Evolutionary conservation across 108 stramenopile genomes (phyloP).

Genomic region (Asterionellopsis glacialis): DNA sequence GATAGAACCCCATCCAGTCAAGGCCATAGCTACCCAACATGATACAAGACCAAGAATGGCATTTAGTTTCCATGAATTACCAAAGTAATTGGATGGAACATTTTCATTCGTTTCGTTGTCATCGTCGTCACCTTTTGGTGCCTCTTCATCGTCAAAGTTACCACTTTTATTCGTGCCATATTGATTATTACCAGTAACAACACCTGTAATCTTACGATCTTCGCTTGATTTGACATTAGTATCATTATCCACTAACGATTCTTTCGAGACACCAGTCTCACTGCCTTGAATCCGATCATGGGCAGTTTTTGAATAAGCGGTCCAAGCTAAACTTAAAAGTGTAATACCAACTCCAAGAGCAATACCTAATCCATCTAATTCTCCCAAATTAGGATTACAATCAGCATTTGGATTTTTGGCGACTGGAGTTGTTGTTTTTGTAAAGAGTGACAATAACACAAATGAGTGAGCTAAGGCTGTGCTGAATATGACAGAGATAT

Average conservation of each 20-base stretch:
- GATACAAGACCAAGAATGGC: constrained; percentile 63
- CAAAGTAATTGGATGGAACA: constrained; percentile 32
- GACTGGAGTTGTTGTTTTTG: constrained; percentile 29
- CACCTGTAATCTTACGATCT: constrained; percentile 31
- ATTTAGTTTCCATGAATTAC: constrained; percentile 89
- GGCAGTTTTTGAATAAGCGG: constrained; percentile 68
- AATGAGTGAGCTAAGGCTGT: no score
- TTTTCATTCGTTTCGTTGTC: not conserved
- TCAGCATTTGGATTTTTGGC: constrained; percentile 63
- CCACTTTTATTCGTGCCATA: constrained; percentile 7
- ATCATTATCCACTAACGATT: not conserved
- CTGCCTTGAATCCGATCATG: constrained; percentile 24
- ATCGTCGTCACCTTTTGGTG: constrained; percentile 1
- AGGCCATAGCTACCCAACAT: constrained; percentile 86
- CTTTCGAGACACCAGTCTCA: not conserved
- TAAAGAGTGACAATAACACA: not conserved
- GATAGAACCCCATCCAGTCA: constrained; percentile 90
- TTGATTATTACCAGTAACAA: constrained; percentile 36
- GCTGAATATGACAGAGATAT: no score
- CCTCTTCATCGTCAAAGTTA: constrained; percentile 8
- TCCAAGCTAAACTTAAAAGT: constrained; percentile 74
- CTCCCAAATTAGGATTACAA: constrained; percentile 84
- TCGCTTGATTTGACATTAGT: constrained; percentile 6
- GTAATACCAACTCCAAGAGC: constrained; percentile 75
- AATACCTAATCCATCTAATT: constrained; percentile 59